Evolutionary conservation across 208 protist species (phyloP), one percentile per base, ranked within the genome.

Genomic region (Leishmania braziliensis): DNA sequence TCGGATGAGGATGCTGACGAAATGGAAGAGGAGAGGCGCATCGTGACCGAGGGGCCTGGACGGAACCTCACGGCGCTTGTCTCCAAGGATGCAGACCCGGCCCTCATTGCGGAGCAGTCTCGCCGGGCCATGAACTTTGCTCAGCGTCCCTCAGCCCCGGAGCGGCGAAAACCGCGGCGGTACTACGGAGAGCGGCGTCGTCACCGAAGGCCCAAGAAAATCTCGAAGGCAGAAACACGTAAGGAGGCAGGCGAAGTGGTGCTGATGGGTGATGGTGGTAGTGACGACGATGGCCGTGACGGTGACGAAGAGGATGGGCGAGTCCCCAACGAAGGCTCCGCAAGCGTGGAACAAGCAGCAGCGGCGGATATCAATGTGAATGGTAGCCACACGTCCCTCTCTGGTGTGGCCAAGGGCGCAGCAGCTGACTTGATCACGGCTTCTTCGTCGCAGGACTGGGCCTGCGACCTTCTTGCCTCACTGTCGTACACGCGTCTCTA

Each of bases 181-280:
- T 88, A 86, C 56, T 83, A 80, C 77, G 69, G 78, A 48, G 83
- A 89, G 23, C 85, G 82, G n/a, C 82, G 87, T 1, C 84, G 84
- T 10, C 88, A 85, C 5, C 82, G 81, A n/a, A 78, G 80, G 18
- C 71, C 48, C 0, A 50, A 10, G 18, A 26, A 46, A 10, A 62
- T 46, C 6, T 48, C 76, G 6, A 71, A 72, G 74, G 73, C 66
- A 50, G 33, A 36, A 23, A 23, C 63, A 43, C 51, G 2, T 4
- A 60, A 71, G 29, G 5, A 6, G 39, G 10, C 48, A 4, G 10
- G 63, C 0, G 66, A 77, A n/a, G 70, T 50, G 46, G 83, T 66
- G 26, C 12, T 60, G 33, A 5, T 36, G 71, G 48, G n/a, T 5
- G 75, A 53, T 51, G 43, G 26, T 43, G 10, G n/a, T 36, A 26